phyloP scores from a whole-genome alignment of 208 protist species.

The Porcisia hertigi region DNA sequence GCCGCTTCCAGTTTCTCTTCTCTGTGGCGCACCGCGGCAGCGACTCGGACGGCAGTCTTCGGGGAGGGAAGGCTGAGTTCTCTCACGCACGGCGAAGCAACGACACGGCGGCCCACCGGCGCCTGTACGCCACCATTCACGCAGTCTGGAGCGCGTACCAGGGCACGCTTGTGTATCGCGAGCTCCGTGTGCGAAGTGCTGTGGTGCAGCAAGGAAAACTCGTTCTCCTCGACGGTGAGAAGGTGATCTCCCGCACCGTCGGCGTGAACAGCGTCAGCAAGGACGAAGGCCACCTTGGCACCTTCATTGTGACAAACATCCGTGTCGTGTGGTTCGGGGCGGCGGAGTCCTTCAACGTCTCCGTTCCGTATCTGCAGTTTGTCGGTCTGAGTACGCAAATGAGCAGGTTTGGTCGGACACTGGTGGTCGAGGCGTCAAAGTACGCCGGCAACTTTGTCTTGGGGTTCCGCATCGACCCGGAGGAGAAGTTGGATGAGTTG shows the following conservation, averaged over 20 bases:
- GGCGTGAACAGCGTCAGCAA: slow-evolving; percentile 93
- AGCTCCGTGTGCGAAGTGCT: slow-evolving; percentile 93
- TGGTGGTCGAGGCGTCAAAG: slow-evolving; percentile 80
- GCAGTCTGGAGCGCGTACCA: slow-evolving; percentile 93
- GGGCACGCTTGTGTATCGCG: slow-evolving; percentile 91
- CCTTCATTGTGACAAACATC: slow-evolving; percentile 94
- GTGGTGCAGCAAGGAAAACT: slow-evolving; percentile 90
- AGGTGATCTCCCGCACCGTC: slow-evolving; percentile 78
- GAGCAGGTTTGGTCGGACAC: slow-evolving; percentile 80
- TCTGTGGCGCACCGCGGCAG: slow-evolving; percentile 56
- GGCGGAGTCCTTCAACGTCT: slow-evolving; percentile 94
- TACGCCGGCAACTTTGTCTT: slow-evolving; percentile 80
- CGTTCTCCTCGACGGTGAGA: slow-evolving; percentile 84
- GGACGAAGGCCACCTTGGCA: slow-evolving; percentile 91
- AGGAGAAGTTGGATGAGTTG: slow-evolving; percentile 62
- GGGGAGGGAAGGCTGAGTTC: neutral
- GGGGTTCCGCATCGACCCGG: slow-evolving; percentile 88
- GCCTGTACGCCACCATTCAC: slow-evolving; percentile 33
- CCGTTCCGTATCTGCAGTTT: slow-evolving; percentile 95
- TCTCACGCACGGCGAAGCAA: neutral
- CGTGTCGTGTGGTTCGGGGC: slow-evolving; percentile 95
- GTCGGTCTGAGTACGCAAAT: slow-evolving; percentile 66
- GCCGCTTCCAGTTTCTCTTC: slow-evolving; percentile 96
- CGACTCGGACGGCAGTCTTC: neutral
- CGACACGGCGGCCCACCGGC: slow-evolving; percentile 1